phyloP scores from a whole-genome alignment of 805 yeast genomes.

The Metschnikowia shivogae region DNA sequence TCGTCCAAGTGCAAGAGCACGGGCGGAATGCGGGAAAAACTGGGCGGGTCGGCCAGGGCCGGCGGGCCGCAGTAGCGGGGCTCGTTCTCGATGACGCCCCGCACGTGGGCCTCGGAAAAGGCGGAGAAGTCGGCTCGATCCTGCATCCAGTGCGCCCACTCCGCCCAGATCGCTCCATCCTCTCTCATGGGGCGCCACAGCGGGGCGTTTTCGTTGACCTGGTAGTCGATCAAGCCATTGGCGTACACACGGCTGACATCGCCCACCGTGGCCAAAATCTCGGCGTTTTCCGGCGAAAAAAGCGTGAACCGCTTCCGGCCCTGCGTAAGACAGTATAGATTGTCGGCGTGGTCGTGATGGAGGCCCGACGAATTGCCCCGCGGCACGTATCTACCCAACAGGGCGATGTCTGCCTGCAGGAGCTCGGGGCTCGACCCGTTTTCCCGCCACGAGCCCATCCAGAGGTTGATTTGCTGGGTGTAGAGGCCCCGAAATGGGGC shows the following conservation, averaged over 20 bases:
- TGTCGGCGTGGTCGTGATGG: constrained; percentile 81
- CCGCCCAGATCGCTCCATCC: constrained; percentile 58
- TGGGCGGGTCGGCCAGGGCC: constrained; percentile 53
- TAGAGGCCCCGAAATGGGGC: constrained; percentile 38
- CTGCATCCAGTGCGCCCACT: constrained; percentile 43
- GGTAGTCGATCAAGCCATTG: constrained; percentile 69
- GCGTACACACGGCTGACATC: constrained; percentile 45
- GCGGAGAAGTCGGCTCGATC: constrained; percentile 20
- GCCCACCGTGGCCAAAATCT: constrained; percentile 61
- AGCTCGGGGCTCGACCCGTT: constrained; percentile 11
- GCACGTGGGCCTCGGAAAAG: constrained; percentile 7
- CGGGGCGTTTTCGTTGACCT: constrained; percentile 50
- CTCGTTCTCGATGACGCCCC: constrained; percentile 9
- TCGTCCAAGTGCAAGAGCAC: constrained; percentile 57
- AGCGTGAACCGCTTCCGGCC: constrained; percentile 67
- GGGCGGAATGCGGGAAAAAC: constrained; percentile 64
- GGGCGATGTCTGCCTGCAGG: constrained; percentile 18
- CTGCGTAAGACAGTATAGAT: constrained; percentile 55
- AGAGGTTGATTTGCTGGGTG: constrained; percentile 70
- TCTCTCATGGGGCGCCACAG: constrained; percentile 58
- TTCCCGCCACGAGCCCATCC: constrained; percentile 53
- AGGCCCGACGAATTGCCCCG: constrained; percentile 66
- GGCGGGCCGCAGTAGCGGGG: constrained; percentile 5
- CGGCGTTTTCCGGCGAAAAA: constrained; percentile 60
- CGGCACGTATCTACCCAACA: constrained; percentile 55